phyloP scores from a whole-genome alignment of 2,329 filamentous ascomycete genomes.

The Ceratocystis variospora region DNA sequence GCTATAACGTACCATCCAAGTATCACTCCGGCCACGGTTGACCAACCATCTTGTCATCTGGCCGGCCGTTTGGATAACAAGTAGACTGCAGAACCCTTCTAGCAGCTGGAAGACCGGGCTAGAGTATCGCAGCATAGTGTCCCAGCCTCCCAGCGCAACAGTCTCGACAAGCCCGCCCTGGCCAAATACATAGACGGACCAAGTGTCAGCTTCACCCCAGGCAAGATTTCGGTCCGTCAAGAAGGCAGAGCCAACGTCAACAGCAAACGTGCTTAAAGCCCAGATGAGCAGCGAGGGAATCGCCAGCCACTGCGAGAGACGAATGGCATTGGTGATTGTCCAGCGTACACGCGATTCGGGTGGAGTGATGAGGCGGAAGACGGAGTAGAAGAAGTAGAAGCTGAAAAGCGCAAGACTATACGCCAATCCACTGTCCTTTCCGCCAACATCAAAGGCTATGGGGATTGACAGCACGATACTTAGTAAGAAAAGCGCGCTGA shows the following conservation, averaged over 20 bases:
- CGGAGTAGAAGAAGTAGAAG: conserved; percentile 84
- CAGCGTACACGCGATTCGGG: conserved; percentile 61
- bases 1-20: conserved; percentile 65
- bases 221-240: conserved; percentile 70
- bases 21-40: conserved; percentile 83
- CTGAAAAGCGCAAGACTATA: conserved; percentile 79
- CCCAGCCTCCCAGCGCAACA: conserved; percentile 72
- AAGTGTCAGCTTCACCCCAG: conserved; percentile 45
- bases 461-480: conserved; percentile 92
- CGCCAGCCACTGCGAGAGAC: conserved; percentile 71
- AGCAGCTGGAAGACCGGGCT: conserved; percentile 87
- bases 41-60: conserved; percentile 93
- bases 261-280: conserved; percentile 88
- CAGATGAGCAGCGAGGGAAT: conserved; percentile 82
- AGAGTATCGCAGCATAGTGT: conserved; percentile 75
- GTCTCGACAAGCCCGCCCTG: conserved; percentile 68
- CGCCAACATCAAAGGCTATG: conserved; percentile 94
- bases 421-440: conserved; percentile 81
- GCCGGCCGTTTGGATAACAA: conserved; percentile 89
- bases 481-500: conserved; percentile 73
- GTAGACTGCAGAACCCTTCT: conserved; percentile 89
- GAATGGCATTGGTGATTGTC: conserved; percentile 53
- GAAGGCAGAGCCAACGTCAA: conserved; percentile 60
- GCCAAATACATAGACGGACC: conserved; percentile 81
- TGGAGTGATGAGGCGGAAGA: conserved; percentile 68